Base-by-base conservation (phyloP, 78 protist species). In the Monosiga brevicollis region DNA sequence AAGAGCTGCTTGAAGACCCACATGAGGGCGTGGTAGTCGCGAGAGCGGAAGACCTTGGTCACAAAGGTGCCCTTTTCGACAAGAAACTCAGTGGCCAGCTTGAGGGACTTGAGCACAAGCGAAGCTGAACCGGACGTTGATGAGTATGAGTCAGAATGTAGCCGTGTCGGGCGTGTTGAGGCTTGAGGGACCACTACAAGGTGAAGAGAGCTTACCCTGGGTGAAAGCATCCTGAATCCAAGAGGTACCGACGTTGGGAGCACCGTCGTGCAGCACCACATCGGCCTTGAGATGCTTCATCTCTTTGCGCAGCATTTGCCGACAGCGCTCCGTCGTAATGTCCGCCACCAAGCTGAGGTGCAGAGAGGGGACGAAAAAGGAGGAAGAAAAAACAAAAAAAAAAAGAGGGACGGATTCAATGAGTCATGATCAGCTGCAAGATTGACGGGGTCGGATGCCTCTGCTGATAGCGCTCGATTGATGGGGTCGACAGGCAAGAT, bases 221-320 rank as follows among this genome's bases (percentile, higher is more conserved):
- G 81, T 75, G 90, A 80, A 97, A 1, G 99, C 98, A 85, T 98
- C 99, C 81, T 92, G 92, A 9, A 81, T 55, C 99, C 99, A 98
- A 23, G 91, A 37, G 1, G 90, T 42, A 83, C 99, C 99, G 73
- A 99, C 95, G 88, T 97, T 98, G 35, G 99, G 99, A 23, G 99
- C 97, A 88, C 99, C 99, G 86, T 99, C 99, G 92, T 99, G 96
- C 43, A 98, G 84, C 71, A 98, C 99, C 40, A 24, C 1, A 35
- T 81, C 87, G 25, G 72, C 79, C 72, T 89, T 91, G 82, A 82
- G 42, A 40, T 81, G 72, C 74, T 94, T 83, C 40, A 95, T 83
- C 41, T 90, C 73, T 41, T 79, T 75, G 42, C 54, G 81, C 54
- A 98, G 71, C 32, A 55, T 89, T 35, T 77, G 35, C 25, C 98